Conservation (phyloP, 2,329 filamentous ascomycete genomes). For the Anisogramma anomala region DNA sequence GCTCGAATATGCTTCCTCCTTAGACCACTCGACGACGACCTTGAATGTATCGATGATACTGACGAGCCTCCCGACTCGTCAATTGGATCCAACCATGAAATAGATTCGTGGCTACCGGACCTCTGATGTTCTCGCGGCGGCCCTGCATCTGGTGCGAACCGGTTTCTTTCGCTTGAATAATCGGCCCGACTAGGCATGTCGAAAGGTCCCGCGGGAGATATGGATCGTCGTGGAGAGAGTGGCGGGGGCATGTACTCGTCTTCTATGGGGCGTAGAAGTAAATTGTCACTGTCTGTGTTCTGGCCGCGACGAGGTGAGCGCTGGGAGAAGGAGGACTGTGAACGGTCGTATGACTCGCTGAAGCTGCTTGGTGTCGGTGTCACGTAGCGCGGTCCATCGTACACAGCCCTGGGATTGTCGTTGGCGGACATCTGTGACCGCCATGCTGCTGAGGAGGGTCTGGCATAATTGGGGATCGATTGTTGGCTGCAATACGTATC, state of each 20-base stretch:
- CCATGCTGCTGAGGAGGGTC: slow-evolving; percentile 17
- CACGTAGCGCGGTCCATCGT: slow-evolving; percentile 19
- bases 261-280: slow-evolving; percentile 40
- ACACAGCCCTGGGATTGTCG: slow-evolving; percentile 16
- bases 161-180: slow-evolving; percentile 22
- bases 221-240: slow-evolving; percentile 51
- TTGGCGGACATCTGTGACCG: slow-evolving; percentile 17
- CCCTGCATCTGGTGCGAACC: slow-evolving; percentile 15
- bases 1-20: slow-evolving; percentile 59
- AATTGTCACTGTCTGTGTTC: slow-evolving; percentile 20
- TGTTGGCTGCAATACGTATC: slow-evolving; percentile 21
- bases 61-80: slow-evolving; percentile 79
- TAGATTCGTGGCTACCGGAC: slow-evolving; percentile 64
- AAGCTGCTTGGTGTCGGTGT: slow-evolving; percentile 20
- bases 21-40: slow-evolving; percentile 58
- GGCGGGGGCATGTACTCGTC: slow-evolving; percentile 57
- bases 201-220: slow-evolving; percentile 32
- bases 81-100: slow-evolving; percentile 89
- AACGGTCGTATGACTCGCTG: slow-evolving; percentile 23
- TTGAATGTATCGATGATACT: slow-evolving; percentile 68
- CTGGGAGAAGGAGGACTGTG: slow-evolving; percentile 43
- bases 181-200: slow-evolving; percentile 25
- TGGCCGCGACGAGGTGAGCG: slow-evolving; percentile 31
- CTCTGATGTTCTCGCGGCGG: slow-evolving; percentile 32
- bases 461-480: slow-evolving; percentile 19